These are phyloP conservation scores for Syzygium aromaticum DNA, from an alignment of 345 rosid species.

Conservation along the genomic window DNA sequence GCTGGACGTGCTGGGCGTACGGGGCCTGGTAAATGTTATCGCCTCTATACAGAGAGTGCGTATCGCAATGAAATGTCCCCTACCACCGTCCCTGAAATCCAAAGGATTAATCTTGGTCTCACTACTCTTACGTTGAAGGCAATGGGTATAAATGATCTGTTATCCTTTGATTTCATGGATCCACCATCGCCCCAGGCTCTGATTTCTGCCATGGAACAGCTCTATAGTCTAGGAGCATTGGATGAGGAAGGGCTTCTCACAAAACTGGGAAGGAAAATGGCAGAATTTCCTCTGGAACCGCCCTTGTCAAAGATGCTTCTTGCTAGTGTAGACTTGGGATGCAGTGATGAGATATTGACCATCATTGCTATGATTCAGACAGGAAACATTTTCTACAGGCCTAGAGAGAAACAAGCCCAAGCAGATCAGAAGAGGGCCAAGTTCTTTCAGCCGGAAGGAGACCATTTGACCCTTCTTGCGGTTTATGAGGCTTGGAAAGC, in stretches of 20 bases:
- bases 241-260: conserved; percentile 92
- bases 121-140: conserved; percentile 74
- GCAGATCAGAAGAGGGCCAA: conserved; percentile 93
- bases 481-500: conserved; percentile 94
- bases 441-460: conserved; percentile 89
- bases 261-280: conserved; percentile 92
- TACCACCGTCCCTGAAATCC: conserved; percentile 78
- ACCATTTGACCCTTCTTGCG: conserved; percentile 88
- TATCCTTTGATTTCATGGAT: conserved; percentile 77
- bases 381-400: conserved; percentile 83
- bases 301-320: conserved; percentile 88
- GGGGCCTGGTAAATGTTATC: conserved; percentile 83
- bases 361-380: conserved; percentile 91
- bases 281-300: conserved; percentile 92
- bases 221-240: conserved; percentile 77
- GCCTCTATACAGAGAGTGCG: conserved; percentile 71
- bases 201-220: conserved; percentile 86
- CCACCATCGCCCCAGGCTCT: conserved; percentile 73
- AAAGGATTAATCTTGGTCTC: conserved; percentile 75
- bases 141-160: conserved; percentile 81
- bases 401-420: conserved; percentile 91
- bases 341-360: conserved; percentile 90
- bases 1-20: conserved; percentile 91
- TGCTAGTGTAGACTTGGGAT: conserved; percentile 91
- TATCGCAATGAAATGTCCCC: conserved; percentile 81